phyloP scores from a whole-genome alignment of 345 rosid species.

The Syzygium aromaticum region DNA sequence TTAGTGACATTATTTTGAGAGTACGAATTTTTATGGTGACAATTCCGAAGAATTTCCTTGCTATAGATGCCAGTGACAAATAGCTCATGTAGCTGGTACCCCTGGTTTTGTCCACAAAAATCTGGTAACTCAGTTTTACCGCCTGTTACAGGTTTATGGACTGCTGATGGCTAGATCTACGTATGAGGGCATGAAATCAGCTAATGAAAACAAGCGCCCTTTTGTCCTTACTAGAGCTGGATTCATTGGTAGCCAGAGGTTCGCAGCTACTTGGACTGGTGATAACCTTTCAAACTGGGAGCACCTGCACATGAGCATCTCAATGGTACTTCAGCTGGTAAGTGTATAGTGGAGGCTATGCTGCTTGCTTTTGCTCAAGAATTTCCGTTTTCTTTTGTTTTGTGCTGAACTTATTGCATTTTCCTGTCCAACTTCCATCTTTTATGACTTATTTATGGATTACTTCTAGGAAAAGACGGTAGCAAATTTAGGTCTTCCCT shows the following conservation, averaged over 20 bases:
- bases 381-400: neutral
- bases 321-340: constrained; percentile 97
- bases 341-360: constrained; percentile 6
- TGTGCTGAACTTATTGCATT: neutral
- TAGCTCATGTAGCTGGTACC: neutral
- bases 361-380: neutral
- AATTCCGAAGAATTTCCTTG: neutral
- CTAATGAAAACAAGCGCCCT: constrained; percentile 64
- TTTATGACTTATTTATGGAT: neutral
- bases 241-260: constrained; percentile 76
- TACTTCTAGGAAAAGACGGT: neutral
- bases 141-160: constrained; percentile 58
- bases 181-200: constrained; percentile 76
- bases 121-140: neutral
- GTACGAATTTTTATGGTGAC: neutral
- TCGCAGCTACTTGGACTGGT: constrained; percentile 95
- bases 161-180: constrained; percentile 92
- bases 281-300: constrained; percentile 95
- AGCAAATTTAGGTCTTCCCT: neutral
- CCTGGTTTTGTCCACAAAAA: neutral
- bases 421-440: neutral
- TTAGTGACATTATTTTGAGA: neutral
- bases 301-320: constrained; percentile 82
- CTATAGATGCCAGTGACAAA: neutral
- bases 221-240: constrained; percentile 98